A percentile compares a stretch with the other conserved stretches of the same genome.
Evolutionary conservation across 2,329 filamentous ascomycete genomes (phyloP).

Genomic region (Thielaviopsis populi): DNA sequence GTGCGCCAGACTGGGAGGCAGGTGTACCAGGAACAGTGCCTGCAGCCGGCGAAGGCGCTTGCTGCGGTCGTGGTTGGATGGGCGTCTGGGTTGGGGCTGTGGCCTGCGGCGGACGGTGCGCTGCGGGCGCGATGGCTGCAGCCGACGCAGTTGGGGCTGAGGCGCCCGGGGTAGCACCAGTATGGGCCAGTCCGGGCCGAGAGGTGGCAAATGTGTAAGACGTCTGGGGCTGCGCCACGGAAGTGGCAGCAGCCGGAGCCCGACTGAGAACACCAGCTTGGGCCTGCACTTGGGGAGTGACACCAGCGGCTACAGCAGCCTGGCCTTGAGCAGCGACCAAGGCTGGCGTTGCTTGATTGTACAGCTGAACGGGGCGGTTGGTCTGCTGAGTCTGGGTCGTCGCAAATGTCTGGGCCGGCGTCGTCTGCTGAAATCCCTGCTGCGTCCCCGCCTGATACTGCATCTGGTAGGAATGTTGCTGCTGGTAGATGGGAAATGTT

Average conservation of each 20-base stretch:
- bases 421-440: slow-evolving; percentile 6
- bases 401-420: not conserved
- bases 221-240: slow-evolving; percentile 1
- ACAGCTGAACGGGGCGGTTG: slow-evolving; percentile 7
- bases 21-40: slow-evolving; percentile 8
- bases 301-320: slow-evolving; percentile 3
- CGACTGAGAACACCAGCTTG: slow-evolving; percentile 11
- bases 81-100: not conserved
- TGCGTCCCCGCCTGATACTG: slow-evolving; percentile 12
- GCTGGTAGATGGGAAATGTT: slow-evolving; percentile 24
- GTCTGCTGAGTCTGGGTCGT: not conserved
- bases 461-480: slow-evolving; percentile 17
- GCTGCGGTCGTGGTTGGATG: not conserved
- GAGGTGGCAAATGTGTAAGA: slow-evolving; percentile 6
- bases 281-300: slow-evolving; percentile 11
- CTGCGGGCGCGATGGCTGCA: not conserved
- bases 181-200: slow-evolving; percentile 2
- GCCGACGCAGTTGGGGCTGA: not conserved
- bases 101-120: not conserved
- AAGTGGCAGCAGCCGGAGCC: not conserved
- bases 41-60: slow-evolving; percentile 12
- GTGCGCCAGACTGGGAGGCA: slow-evolving; percentile 3
- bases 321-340: slow-evolving; percentile 14
- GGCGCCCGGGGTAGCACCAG: not conserved
- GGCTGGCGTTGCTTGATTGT: slow-evolving; percentile 12